Evolutionary conservation across 805 yeast species (phyloP).

Genomic region (Candida bentonensis): DNA sequence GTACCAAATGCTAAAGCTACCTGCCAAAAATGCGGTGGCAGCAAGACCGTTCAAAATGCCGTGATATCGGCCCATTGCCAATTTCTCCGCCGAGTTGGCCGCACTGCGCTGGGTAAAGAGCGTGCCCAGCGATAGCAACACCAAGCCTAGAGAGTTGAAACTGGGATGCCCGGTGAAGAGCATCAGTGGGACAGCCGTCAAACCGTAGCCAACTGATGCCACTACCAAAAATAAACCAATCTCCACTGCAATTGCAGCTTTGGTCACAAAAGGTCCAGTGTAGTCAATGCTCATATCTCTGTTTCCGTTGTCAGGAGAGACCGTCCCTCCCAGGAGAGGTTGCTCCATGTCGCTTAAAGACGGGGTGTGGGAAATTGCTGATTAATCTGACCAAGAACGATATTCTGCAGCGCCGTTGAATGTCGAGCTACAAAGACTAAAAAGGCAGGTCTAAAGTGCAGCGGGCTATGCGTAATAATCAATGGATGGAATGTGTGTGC

Average conservation of each 20-base stretch:
- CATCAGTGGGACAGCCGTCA: conserved; percentile 7
- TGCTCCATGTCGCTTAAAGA: too few species aligned
- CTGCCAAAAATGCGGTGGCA: conserved; percentile 9
- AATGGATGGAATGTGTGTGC: too few species aligned
- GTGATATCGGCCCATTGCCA: conserved; percentile 15
- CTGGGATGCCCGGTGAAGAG: conserved; percentile 18
- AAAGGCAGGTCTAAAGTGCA: too few species aligned
- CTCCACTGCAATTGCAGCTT: conserved; percentile 27
- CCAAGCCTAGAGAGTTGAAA: conserved; percentile 13
- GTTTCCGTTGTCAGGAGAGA: too few species aligned
- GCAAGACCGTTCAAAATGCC: conserved; percentile 14
- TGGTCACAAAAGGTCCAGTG: neutral
- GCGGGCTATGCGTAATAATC: too few species aligned
- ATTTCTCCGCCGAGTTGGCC: conserved; percentile 11
- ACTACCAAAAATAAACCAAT: conserved; percentile 6
- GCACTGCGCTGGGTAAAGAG: conserved; percentile 16
- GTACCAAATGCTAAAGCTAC: conserved; percentile 12
- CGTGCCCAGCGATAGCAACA: conserved; percentile 15
- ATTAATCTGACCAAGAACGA: too few species aligned
- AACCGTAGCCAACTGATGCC: conserved; percentile 4
- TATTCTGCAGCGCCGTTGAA: too few species aligned
- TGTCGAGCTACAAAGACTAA: too few species aligned
- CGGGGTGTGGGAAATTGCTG: too few species aligned
- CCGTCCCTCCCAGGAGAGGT: too few species aligned
- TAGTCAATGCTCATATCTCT: neutral